Conservation (phyloP, 805 yeast species). For the Candida dajiaensis region DNA sequence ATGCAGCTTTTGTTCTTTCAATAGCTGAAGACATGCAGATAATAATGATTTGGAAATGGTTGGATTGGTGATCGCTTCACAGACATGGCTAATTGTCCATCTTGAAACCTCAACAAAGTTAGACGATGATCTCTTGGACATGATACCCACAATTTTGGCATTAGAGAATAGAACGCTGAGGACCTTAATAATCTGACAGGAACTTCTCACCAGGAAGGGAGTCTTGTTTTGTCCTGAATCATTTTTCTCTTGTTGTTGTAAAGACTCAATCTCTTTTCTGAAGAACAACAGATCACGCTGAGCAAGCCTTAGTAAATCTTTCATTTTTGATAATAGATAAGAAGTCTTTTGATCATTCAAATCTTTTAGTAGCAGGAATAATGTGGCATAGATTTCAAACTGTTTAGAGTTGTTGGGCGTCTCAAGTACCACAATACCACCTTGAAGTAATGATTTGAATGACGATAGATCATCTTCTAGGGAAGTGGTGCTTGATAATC, state of each 20-base stretch:
- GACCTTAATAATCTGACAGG: conserved; percentile 21
- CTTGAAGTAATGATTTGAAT: conserved; percentile 15
- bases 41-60: conserved; percentile 18
- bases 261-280: conserved; percentile 5
- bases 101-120: neutral
- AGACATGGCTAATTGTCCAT: conserved; percentile 15
- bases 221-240: conserved; percentile 1
- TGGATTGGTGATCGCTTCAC: conserved; percentile 7
- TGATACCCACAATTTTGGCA: conserved; percentile 1
- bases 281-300: conserved; percentile 9
- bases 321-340: conserved; percentile 2
- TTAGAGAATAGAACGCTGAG: conserved; percentile 13
- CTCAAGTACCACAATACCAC: conserved; percentile 17
- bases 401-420: conserved; percentile 9
- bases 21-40: conserved; percentile 20
- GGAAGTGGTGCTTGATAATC: conserved; percentile 2
- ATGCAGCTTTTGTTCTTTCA: conserved; percentile 18
- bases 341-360: conserved; percentile 11
- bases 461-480: conserved; percentile 6
- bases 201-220: conserved; percentile 20
- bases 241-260: conserved; percentile 1
- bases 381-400: conserved; percentile 24
- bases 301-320: conserved; percentile 6
- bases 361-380: conserved; percentile 18
- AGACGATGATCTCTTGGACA: neutral